These are phyloP conservation scores for Syzygium grande DNA, from an alignment of 345 rosid genomes.

Conservation along the genomic window DNA sequence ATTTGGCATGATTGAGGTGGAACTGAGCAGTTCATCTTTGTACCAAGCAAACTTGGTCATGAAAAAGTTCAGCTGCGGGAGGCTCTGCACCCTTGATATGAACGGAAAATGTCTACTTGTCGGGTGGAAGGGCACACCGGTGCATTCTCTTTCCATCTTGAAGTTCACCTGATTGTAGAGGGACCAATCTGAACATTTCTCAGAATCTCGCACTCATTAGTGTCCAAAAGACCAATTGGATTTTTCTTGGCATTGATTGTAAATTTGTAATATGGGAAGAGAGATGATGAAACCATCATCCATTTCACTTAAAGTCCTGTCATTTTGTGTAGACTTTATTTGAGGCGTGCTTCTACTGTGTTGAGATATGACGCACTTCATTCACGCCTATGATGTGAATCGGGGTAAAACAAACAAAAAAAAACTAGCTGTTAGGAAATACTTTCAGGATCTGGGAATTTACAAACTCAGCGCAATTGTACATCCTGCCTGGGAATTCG, in stretches of 20 bases:
- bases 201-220: not conserved
- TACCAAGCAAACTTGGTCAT: conserved; percentile 27
- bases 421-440: not conserved
- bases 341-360: not conserved
- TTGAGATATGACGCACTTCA: not conserved
- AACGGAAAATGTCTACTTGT: conserved; percentile 26
- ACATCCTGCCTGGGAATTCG: not conserved
- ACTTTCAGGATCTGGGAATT: not conserved
- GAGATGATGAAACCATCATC: not conserved
- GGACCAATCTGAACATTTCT: not conserved
- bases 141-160: conserved; percentile 38
- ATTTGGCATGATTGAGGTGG: conserved; percentile 30
- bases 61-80: conserved; percentile 15
- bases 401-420: not conserved
- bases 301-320: not conserved
- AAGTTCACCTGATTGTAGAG: conserved; percentile 8
- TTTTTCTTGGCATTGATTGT: not conserved
- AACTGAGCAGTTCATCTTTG: conserved; percentile 25
- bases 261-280: not conserved
- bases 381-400: not conserved
- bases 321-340: not conserved
- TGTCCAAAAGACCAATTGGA: not conserved
- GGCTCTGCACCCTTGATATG: conserved; percentile 18
- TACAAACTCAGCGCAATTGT: not conserved
- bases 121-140: conserved; percentile 47